These are phyloP conservation scores for Physcomitrium patens DNA, from an alignment of 225 moss, liverwort and hornwort species.

Conservation along the genomic window DNA sequence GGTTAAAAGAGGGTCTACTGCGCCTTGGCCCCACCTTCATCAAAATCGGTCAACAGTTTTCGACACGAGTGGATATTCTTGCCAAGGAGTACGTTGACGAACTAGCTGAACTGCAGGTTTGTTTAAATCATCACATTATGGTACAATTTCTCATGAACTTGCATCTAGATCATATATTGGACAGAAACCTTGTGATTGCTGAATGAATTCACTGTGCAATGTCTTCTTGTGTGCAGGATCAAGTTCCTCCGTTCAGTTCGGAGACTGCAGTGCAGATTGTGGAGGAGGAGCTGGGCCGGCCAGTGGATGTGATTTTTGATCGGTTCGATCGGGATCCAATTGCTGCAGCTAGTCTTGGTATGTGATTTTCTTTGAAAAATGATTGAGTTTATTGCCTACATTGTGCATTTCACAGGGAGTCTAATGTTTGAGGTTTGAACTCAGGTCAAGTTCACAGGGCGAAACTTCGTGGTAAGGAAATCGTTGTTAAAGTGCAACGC, in stretches of 20 bases:
- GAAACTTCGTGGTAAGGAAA: slow-evolving; percentile 81
- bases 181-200: not conserved
- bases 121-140: slow-evolving; percentile 22
- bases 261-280: slow-evolving; percentile 80
- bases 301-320: slow-evolving; percentile 81
- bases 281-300: slow-evolving; percentile 83
- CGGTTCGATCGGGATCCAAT: slow-evolving; percentile 95
- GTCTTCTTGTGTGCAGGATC: slow-evolving; percentile 57
- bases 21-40: slow-evolving; percentile 98
- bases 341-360: slow-evolving; percentile 98
- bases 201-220: not conserved
- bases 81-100: slow-evolving; percentile 96
- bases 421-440: slow-evolving; percentile 23
- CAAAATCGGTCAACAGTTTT: slow-evolving; percentile 98
- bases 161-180: not conserved
- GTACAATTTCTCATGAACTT: not conserved
- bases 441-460: slow-evolving; percentile 98
- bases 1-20: slow-evolving; percentile 93
- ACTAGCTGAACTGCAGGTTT: slow-evolving; percentile 95
- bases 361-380: slow-evolving; percentile 17
- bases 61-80: slow-evolving; percentile 95
- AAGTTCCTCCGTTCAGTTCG: slow-evolving; percentile 98
- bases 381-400: not conserved
- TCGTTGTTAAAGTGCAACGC: slow-evolving; percentile 95
- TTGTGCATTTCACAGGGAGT: slow-evolving; percentile 4